Conservation (phyloP, 2,329 filamentous ascomycete genomes). For the Pseudogymnoascus sp. region DNA sequence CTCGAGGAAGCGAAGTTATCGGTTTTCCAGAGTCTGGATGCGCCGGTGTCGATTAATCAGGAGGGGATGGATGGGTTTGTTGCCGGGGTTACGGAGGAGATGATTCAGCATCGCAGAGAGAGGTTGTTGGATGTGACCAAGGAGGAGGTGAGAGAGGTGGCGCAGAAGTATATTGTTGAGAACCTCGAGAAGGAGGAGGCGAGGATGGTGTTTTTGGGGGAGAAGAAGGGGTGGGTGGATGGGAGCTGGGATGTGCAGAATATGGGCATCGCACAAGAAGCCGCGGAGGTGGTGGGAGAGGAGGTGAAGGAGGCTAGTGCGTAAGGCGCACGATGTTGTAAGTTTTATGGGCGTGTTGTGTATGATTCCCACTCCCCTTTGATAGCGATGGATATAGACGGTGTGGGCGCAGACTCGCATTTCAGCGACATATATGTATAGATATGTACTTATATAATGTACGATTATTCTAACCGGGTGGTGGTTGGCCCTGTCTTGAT, state of each 20-base stretch:
- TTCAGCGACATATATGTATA: constrained; percentile 9
- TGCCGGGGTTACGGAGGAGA: constrained; percentile 74
- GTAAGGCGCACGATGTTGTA: constrained; percentile 18
- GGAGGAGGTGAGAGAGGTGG: constrained; percentile 70
- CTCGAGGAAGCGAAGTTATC: constrained; percentile 94
- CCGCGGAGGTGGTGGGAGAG: constrained; percentile 9
- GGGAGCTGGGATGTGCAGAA: constrained; percentile 66
- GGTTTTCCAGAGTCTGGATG: constrained; percentile 86
- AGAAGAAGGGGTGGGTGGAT: constrained; percentile 73
- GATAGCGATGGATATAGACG: not conserved
- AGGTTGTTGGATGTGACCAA: constrained; percentile 78
- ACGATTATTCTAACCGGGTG: not conserved
- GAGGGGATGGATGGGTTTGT: constrained; percentile 85
- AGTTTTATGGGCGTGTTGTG: constrained; percentile 14
- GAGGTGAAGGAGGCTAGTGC: constrained; percentile 19
- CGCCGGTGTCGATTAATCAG: constrained; percentile 74
- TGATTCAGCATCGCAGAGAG: constrained; percentile 78
- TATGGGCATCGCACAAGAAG: constrained; percentile 54
- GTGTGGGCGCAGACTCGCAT: not conserved
- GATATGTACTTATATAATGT: constrained; percentile 13
- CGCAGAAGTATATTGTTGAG: constrained; percentile 72
- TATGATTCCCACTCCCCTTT: constrained; percentile 9
- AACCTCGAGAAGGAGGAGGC: constrained; percentile 50
- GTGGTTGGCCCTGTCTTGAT: not conserved
- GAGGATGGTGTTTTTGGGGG: constrained; percentile 67